phyloP scores from a whole-genome alignment of 208 protist species.

The Leptomonas pyrrhocoris region DNA sequence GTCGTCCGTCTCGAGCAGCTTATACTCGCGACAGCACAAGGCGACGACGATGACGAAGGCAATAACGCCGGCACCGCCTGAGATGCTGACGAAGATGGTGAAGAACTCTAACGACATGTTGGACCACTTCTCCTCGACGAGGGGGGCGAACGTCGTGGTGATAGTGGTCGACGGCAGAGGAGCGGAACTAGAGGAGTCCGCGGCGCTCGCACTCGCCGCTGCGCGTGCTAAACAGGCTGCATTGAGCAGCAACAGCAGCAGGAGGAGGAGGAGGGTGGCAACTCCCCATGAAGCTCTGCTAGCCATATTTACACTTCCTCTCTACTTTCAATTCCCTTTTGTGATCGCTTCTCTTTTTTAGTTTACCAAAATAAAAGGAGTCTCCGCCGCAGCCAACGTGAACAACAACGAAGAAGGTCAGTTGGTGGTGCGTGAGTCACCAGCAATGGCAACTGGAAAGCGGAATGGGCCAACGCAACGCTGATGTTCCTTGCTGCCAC shows the following conservation, averaged over 20 bases:
- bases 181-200: not conserved
- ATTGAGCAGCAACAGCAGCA: constrained; percentile 6
- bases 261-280: not conserved
- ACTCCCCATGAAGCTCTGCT: not conserved
- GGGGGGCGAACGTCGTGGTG: not conserved
- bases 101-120: constrained; percentile 26
- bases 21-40: constrained; percentile 25
- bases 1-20: constrained; percentile 27
- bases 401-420: too few species aligned
- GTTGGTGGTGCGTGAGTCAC: too few species aligned
- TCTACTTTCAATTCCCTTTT: too few species aligned
- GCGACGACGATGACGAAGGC: constrained; percentile 13
- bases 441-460: too few species aligned
- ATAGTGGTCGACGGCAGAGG: not conserved
- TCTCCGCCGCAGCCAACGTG: too few species aligned
- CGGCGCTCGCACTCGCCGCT: not conserved
- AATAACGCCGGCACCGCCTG: constrained; percentile 10
- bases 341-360: too few species aligned
- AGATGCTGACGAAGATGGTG: constrained; percentile 24
- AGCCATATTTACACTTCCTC: too few species aligned
- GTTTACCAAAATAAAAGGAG: too few species aligned
- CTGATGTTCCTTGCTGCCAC: too few species aligned
- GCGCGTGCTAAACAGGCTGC: not conserved
- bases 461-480: too few species aligned
- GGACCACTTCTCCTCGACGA: constrained; percentile 8